Evolutionary conservation across 768 basidiomycete species (phyloP).

Genomic region (Russula ochroleuca): DNA sequence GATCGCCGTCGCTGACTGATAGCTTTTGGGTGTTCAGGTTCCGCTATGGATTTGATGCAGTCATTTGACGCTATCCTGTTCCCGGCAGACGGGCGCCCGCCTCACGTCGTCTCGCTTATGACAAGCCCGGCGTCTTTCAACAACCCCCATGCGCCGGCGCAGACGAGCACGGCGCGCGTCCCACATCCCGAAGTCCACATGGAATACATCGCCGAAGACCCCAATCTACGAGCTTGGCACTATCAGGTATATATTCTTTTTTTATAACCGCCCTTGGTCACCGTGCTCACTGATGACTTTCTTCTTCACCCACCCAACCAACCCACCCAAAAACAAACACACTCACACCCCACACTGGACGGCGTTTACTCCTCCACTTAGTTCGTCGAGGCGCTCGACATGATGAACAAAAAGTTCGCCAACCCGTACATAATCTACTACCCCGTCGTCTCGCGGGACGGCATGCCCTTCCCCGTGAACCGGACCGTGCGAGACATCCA

Average conservation of each 20-base stretch:
- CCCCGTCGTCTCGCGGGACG: constrained; percentile 68
- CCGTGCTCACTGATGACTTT: not conserved
- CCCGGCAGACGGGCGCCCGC: constrained; percentile 74
- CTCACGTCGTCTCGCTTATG: constrained; percentile 68
- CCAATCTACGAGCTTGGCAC: constrained; percentile 65
- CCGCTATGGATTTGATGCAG: constrained; percentile 57
- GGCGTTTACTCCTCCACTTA: constrained; percentile 31
- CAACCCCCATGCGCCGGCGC: constrained; percentile 24
- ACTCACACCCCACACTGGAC: not conserved
- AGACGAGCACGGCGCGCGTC: constrained; percentile 47
- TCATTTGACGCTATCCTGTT: constrained; percentile 72
- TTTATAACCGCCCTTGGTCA: not conserved
- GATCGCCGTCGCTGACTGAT: constrained; percentile 24
- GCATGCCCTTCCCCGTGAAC: constrained; percentile 79
- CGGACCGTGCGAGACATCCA: constrained; percentile 73
- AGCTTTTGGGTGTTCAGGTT: constrained; percentile 17
- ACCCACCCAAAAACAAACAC: too few species aligned
- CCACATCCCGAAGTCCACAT: constrained; percentile 83
- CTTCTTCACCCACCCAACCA: not conserved
- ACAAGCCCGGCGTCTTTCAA: constrained; percentile 49
- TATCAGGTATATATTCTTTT: constrained; percentile 51
- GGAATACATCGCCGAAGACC: constrained; percentile 78
- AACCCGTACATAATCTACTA: constrained; percentile 82
- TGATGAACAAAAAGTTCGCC: constrained; percentile 74
- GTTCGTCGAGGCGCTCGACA: constrained; percentile 71